These are phyloP conservation scores for Vitis rupestris DNA, from an alignment of 164 flowering plant genomes.

Conservation along the genomic window DNA sequence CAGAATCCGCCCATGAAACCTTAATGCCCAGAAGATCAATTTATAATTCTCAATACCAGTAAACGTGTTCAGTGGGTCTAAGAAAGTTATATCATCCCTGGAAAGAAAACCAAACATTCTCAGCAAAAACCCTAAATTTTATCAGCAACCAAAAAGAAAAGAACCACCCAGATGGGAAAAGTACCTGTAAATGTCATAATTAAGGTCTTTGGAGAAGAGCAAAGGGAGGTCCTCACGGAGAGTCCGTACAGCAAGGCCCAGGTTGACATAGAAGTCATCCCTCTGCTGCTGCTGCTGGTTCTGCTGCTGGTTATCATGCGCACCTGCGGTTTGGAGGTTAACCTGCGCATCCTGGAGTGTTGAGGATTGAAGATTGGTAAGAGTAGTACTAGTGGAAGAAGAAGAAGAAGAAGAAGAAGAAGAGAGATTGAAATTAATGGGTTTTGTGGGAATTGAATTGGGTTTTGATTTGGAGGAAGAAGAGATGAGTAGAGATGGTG, in stretches of 20 bases:
- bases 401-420: constrained; percentile 3
- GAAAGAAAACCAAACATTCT: background rate
- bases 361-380: constrained; percentile 46
- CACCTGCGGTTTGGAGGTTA: constrained; percentile 23
- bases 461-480: constrained; percentile 36
- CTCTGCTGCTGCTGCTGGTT: constrained; percentile 23
- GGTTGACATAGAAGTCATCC: constrained; percentile 79
- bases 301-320: constrained; percentile 34
- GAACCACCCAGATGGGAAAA: constrained; percentile 16
- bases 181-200: constrained; percentile 87
- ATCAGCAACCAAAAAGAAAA: background rate
- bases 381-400: constrained; percentile 18
- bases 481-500: constrained; percentile 29
- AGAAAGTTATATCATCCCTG: constrained; percentile 84
- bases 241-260: constrained; percentile 84
- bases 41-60: constrained; percentile 86
- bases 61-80: constrained; percentile 83
- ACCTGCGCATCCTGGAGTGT: constrained; percentile 33
- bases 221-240: constrained; percentile 87
- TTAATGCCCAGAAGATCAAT: constrained; percentile 82
- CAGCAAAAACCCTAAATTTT: background rate
- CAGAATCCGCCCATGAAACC: constrained; percentile 76
- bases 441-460: constrained; percentile 16
- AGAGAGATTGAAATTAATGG: constrained; percentile 15
- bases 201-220: constrained; percentile 77